Percentiles rank a stretch among this genome's conserved stretches.
These are phyloP conservation scores for Lactarius tabidus DNA, from an alignment of 768 basidiomycete genomes.

Conservation along the genomic window DNA sequence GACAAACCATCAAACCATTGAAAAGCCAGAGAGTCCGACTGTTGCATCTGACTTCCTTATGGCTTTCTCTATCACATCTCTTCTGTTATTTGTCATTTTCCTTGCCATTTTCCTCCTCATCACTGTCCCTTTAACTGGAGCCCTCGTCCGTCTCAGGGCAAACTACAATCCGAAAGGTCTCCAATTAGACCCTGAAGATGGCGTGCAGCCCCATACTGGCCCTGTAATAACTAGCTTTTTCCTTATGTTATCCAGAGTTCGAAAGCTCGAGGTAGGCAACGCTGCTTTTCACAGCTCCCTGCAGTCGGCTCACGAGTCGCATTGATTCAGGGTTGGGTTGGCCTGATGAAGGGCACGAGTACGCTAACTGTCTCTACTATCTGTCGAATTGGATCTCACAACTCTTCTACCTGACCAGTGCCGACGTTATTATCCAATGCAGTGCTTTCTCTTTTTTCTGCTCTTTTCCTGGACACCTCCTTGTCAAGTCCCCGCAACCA, in stretches of 20 bases:
- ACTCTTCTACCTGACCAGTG: constrained; percentile 37
- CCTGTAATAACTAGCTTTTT: constrained; percentile 76
- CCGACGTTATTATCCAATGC: constrained; percentile 47
- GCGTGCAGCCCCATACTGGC: constrained; percentile 64
- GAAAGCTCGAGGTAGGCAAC: constrained; percentile 61
- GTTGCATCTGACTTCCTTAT: constrained; percentile 17
- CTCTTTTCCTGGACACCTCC: constrained; percentile 54
- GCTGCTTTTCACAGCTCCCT: background rate
- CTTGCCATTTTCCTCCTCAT: constrained; percentile 59
- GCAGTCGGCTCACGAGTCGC: background rate
- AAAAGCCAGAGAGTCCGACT: constrained; percentile 16
- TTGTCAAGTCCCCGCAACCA: constrained; percentile 47
- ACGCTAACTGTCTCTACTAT: background rate
- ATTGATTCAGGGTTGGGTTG: constrained; percentile 52
- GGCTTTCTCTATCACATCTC: constrained; percentile 34
- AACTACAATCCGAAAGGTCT: constrained; percentile 86
- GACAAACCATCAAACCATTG: background rate
- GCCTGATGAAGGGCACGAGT: constrained; percentile 80
- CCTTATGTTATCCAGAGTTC: constrained; percentile 67
- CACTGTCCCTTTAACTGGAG: constrained; percentile 45
- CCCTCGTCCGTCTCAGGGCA: constrained; percentile 72
- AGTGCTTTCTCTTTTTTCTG: constrained; percentile 52
- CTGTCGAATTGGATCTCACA: constrained; percentile 29
- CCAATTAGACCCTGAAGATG: constrained; percentile 72
- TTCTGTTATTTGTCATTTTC: constrained; percentile 48